A percentile compares a stretch with the other conserved stretches of the same genome.
Evolutionary conservation across 345 rosid species (phyloP).

Genomic region (Murraya paniculata): DNA sequence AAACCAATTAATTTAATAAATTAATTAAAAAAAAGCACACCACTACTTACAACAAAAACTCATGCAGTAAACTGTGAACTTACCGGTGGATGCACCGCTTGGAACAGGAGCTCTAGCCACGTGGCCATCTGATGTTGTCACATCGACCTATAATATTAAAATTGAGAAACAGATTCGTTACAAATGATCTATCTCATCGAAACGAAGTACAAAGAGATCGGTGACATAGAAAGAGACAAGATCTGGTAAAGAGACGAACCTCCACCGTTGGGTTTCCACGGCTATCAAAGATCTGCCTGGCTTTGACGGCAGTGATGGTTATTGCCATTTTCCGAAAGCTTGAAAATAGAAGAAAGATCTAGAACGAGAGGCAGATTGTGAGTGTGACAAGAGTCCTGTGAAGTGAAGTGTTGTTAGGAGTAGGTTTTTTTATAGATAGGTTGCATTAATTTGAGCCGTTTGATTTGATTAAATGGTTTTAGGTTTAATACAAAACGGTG

Average conservation of each 20-base stretch:
- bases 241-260: slow-evolving; percentile 37
- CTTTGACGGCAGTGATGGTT: slow-evolving; percentile 60
- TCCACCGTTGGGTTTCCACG: slow-evolving; percentile 98
- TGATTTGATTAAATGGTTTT: background rate
- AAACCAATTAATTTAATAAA: background rate
- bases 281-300: slow-evolving; percentile 97
- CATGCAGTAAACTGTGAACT: slow-evolving; percentile 3
- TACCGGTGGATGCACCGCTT: slow-evolving; percentile 99
- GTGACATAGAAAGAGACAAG: slow-evolving; percentile 5
- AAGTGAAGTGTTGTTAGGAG: background rate
- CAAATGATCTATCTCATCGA: too few relatives aligned
- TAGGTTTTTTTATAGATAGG: background rate
- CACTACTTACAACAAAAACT: background rate
- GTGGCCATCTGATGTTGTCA: slow-evolving; percentile 48
- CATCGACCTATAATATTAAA: slow-evolving; percentile 52
- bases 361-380: background rate
- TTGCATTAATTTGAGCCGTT: background rate
- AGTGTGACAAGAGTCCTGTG: background rate
- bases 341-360: slow-evolving; percentile 11
- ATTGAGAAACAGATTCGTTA: background rate
- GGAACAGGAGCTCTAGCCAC: slow-evolving; percentile 87
- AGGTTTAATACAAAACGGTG: slow-evolving; percentile 3
- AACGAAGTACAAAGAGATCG: slow-evolving; percentile 21
- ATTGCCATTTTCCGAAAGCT: slow-evolving; percentile 38
- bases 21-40: background rate